Percentiles rank a stretch among this genome's conserved stretches.
Conservation (phyloP, 1,139 yeast species). For the Yamadazyma diospyri region DNA sequence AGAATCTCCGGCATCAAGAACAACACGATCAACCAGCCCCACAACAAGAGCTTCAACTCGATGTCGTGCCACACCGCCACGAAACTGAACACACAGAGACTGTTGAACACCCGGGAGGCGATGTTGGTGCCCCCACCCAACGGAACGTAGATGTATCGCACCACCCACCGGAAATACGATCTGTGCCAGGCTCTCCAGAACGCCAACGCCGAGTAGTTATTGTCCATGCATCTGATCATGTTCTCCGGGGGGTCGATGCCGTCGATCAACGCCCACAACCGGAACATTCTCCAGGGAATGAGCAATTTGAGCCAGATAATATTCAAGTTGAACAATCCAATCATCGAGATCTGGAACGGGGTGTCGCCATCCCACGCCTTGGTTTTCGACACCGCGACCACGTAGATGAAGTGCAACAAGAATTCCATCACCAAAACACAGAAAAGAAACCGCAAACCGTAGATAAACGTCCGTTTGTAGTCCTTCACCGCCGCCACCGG, state of each 20-base stretch:
- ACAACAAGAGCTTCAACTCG: conserved; percentile 73
- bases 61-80: conserved; percentile 99
- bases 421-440: conserved; percentile 88
- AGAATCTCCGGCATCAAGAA: conserved; percentile 85
- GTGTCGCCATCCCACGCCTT: conserved; percentile 89
- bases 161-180: conserved; percentile 85
- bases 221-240: conserved; percentile 94
- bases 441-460: conserved; percentile 63
- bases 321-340: conserved; percentile 85
- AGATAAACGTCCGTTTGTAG: conserved; percentile 50
- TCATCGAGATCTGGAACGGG: conserved; percentile 92
- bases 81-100: conserved; percentile 87
- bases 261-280: conserved; percentile 89
- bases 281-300: conserved; percentile 93
- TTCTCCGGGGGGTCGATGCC: conserved; percentile 97
- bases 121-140: conserved; percentile 67
- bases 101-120: conserved; percentile 61
- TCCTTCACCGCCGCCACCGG: conserved; percentile 40
- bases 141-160: conserved; percentile 80
- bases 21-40: conserved; percentile 95
- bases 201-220: conserved; percentile 86
- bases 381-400: conserved; percentile 85
- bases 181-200: conserved; percentile 99
- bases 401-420: conserved; percentile 81
- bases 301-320: conserved; percentile 89